Base-by-base conservation (phyloP, 2,329 filamentous ascomycete species). In the Teratosphaeria pseudoeucalypti region DNA sequence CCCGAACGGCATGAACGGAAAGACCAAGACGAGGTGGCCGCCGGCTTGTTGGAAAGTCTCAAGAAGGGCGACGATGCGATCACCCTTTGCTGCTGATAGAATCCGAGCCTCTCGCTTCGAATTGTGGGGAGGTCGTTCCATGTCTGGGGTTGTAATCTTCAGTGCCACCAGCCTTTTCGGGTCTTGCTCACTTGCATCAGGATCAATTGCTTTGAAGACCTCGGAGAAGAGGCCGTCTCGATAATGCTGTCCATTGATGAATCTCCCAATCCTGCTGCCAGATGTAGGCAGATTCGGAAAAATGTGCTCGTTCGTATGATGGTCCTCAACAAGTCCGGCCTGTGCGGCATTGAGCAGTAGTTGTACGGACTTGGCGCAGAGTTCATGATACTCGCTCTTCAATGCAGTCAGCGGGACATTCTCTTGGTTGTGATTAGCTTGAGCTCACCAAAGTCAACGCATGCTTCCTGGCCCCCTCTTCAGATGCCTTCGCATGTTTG, bases 121-220 rank as follows among this genome's bases (percentile, higher is more conserved):
- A 70, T 95, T 86, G 74, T 99, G 94, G 10, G 94, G 94, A 60
- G 88, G 85, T 43, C 85, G 81, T 75, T 87, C 85, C 58, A 81
- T 79, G 43, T 85, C 85, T 34, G 89, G 86, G 32, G 84, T 85
- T 39, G 94, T 95, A 61, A 96, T 85, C 72, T 99, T 99, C 55
- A 99, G 78, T 1, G 92, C 94, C 6, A 87, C 79, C 11, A 82
- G 55, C 2, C 55, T 14, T 9, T 23, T 29, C 12, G 12, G 32
- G 16, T 39, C 26, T 37, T 47, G n/a, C 32, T 39, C 26, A 23
- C n/a, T 27, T 6, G 58, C 29, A 16, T 73, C 69, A 19, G 72
- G 72, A 23, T 75, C 72, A 19, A 78, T 75, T 49, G 85, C 85
- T 66, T 86, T 86, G 76, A 92, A 97, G 56, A 99, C 85, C 58